Evolutionary conservation across 257 asterid genomes (phyloP), one percentile per base, ranked within the genome.

Genomic region (Nicotiana noctiflora): DNA sequence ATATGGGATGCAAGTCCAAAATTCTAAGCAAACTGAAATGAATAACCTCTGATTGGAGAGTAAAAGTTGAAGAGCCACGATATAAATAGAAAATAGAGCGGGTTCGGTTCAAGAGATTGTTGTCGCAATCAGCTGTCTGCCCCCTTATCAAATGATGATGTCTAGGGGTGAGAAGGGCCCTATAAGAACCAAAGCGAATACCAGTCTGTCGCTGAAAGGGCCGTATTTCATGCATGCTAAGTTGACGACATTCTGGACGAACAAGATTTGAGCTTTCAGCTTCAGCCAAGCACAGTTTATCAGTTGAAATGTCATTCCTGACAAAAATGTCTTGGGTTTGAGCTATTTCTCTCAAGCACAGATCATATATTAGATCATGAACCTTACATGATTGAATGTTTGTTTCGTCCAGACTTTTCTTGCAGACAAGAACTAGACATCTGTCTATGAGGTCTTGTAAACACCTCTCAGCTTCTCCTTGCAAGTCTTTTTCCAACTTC

Each of bases 21-120:
- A 77, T 57, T 62, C 79, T 63, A 6, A 76, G 84, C 21, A 82
- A 49, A 29, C 34, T 76, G 15, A 72, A 82, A 8, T 31, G 65
- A 3, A 29, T 8, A 53, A 53, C 8, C 60, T 15, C 8, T 17
- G 60, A 6, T 53, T 17, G 3, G 21, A 53, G 19, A 53, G 60
- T 13, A 53, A 14, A 15, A 10, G 4, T 10, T 10, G 13, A 49
- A 3, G 55, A 12, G 0, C 0, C 1, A 32, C 6, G 55, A 49
- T 3, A 11, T 11, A 49, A 14, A 12, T 5, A 49, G 56, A 51
- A 51, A 51, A 17, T 14, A 53, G 60, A 53, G 0, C 1, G 60
- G 4, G 60, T 15, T 15, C 60, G 60, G 6, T 53, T 53, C 60
- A 53, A 53, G 60, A 53, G 21, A 6, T 17, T 53, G 21, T 53